Percentiles rank a stretch among this genome's conserved stretches.
phyloP scores from a whole-genome alignment of 2,329 filamentous ascomycete species.

The Aureobasidium sp. region DNA sequence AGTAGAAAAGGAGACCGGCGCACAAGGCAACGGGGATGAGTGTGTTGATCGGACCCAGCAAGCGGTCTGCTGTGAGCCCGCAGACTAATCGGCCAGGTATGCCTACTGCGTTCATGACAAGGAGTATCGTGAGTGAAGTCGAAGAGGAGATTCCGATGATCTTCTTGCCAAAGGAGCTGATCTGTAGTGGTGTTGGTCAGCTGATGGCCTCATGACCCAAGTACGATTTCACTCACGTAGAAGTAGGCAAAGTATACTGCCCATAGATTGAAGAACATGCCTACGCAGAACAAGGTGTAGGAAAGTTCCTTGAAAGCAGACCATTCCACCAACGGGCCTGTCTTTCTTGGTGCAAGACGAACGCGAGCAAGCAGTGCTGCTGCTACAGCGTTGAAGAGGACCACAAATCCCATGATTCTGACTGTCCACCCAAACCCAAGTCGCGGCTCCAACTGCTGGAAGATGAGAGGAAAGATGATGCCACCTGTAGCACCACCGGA shows the following conservation, averaged over 20 bases:
- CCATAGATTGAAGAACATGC: slow-evolving; percentile 20
- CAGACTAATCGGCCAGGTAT: slow-evolving; percentile 48
- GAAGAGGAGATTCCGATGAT: slow-evolving; percentile 40
- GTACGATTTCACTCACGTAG: slow-evolving; percentile 28
- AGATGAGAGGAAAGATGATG: slow-evolving; percentile 53
- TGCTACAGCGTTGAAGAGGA: slow-evolving; percentile 34
- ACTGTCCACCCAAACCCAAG: slow-evolving; percentile 61
- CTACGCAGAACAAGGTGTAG: slow-evolving; percentile 27
- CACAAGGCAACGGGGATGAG: slow-evolving; percentile 44
- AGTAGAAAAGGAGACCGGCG: slow-evolving; percentile 45
- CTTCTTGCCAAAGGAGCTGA: slow-evolving; percentile 30
- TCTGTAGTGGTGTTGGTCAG: background rate
- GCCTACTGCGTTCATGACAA: slow-evolving; percentile 53
- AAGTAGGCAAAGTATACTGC: slow-evolving; percentile 40
- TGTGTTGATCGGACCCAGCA: slow-evolving; percentile 49
- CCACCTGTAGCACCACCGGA: slow-evolving; percentile 56
- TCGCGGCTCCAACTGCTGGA: slow-evolving; percentile 48
- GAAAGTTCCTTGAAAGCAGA: slow-evolving; percentile 31
- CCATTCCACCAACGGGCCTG: slow-evolving; percentile 32
- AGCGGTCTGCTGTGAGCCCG: slow-evolving; percentile 46
- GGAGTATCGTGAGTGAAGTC: slow-evolving; percentile 48
- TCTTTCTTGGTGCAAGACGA: slow-evolving; percentile 31
- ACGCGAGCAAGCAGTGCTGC: slow-evolving; percentile 28
- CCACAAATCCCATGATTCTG: slow-evolving; percentile 46
- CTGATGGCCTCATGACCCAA: background rate